Percentiles rank a stretch among this genome's conserved stretches.
Conservation (phyloP, 345 rosid species). For the Gossypium sturtianum region DNA sequence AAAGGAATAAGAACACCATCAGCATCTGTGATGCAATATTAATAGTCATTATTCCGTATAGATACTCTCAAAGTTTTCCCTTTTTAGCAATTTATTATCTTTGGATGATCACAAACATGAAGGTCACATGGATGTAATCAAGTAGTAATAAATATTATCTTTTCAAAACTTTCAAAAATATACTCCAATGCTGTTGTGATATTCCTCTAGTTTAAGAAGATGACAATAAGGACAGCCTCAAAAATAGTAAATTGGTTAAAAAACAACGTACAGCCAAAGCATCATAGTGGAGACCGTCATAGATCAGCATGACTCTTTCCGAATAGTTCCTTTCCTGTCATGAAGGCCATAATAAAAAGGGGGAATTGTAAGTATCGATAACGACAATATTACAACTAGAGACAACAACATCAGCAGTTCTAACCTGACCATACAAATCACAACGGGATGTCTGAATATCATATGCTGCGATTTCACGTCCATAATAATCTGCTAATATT, state of each 20-base stretch:
- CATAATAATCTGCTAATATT: constrained; percentile 74
- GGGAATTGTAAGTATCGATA: background rate
- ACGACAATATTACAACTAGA: background rate
- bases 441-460: constrained; percentile 86
- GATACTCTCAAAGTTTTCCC: background rate
- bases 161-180: background rate
- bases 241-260: background rate
- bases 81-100: background rate
- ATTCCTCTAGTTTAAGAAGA: background rate
- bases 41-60: background rate
- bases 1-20: background rate
- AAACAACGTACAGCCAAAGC: constrained; percentile 69
- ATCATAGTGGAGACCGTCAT: constrained; percentile 95
- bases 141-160: background rate
- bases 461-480: constrained; percentile 82
- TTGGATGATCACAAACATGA: background rate
- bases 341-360: constrained; percentile 7
- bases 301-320: constrained; percentile 85
- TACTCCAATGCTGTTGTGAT: background rate
- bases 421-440: constrained; percentile 95
- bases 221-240: background rate
- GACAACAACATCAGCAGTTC: background rate
- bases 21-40: background rate
- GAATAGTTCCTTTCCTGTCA: constrained; percentile 57
- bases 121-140: background rate